Evolutionary conservation across 1,284 basidiomycete genomes (phyloP).

Genomic region (Leccinum huronense): DNA sequence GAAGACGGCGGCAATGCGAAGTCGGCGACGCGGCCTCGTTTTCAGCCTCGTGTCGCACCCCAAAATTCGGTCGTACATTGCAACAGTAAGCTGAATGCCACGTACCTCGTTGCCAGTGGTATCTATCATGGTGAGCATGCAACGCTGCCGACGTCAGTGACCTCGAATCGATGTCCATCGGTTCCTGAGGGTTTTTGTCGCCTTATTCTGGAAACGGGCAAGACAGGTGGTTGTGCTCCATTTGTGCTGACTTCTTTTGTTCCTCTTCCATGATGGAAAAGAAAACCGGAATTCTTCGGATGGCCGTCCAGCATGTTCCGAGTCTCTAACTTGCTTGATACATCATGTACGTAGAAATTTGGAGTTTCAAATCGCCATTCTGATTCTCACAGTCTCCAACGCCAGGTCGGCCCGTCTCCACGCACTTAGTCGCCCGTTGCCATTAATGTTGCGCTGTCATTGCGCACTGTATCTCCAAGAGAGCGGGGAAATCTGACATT

Average conservation of each 20-base stretch:
- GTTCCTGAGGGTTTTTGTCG: neutral
- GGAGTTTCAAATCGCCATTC: neutral
- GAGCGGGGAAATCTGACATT: neutral
- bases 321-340: neutral
- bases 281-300: neutral
- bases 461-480: neutral
- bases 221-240: neutral
- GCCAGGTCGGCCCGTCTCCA: neutral
- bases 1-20: slow-evolving; percentile 22
- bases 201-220: neutral
- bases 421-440: neutral
- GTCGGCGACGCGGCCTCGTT: slow-evolving; percentile 18
- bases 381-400: neutral
- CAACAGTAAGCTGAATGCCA: neutral
- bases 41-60: neutral
- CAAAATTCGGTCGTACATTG: neutral
- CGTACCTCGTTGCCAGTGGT: neutral
- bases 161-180: neutral
- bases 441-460: neutral
- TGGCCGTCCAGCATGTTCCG: neutral
- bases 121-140: slow-evolving; percentile 1
- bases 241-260: neutral
- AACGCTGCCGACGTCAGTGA: neutral
- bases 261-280: too few species aligned
- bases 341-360: neutral